phyloP scores from a whole-genome alignment of 2,329 filamentous ascomycete species.

The Colletotrichum eremochloae region DNA sequence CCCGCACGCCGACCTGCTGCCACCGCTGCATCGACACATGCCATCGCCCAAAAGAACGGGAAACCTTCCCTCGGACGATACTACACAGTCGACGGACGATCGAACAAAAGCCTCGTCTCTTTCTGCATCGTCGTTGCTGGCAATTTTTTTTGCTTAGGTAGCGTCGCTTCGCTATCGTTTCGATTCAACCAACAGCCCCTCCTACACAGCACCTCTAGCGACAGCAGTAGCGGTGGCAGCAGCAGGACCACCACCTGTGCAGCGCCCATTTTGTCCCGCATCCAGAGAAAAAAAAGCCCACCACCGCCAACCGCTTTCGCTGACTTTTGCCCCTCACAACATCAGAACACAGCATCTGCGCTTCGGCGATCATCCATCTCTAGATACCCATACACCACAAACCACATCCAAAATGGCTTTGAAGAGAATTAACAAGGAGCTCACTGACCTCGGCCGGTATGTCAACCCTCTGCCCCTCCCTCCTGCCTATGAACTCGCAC shows the following conservation, averaged over 20 bases:
- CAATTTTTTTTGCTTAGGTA: background rate
- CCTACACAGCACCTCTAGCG: background rate
- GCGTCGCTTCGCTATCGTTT: background rate
- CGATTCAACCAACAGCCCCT: constrained; percentile 4
- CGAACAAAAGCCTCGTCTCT: background rate
- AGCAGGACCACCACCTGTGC: constrained; percentile 6
- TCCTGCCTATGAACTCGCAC: constrained; percentile 20
- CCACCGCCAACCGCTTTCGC: constrained; percentile 39
- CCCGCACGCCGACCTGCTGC: background rate
- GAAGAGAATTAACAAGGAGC: constrained; percentile 96
- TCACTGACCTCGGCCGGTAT: constrained; percentile 90
- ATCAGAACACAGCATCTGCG: constrained; percentile 41
- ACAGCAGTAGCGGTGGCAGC: background rate
- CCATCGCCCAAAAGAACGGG: background rate
- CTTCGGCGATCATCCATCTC: constrained; percentile 37
- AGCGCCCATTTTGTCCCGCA: constrained; percentile 26
- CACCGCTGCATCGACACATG: constrained; percentile 14
- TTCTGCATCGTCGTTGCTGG: background rate
- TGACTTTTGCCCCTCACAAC: constrained; percentile 43
- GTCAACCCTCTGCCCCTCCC: constrained; percentile 37
- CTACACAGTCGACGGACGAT: background rate
- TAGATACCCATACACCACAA: constrained; percentile 45
- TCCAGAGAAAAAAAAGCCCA: constrained; percentile 39
- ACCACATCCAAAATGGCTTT: constrained; percentile 75
- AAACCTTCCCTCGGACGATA: background rate